Percentiles rank a stretch among this genome's conserved stretches.
Evolutionary conservation across 2,329 filamentous ascomycete genomes (phyloP).

Genomic region (Cercospora citrullina): DNA sequence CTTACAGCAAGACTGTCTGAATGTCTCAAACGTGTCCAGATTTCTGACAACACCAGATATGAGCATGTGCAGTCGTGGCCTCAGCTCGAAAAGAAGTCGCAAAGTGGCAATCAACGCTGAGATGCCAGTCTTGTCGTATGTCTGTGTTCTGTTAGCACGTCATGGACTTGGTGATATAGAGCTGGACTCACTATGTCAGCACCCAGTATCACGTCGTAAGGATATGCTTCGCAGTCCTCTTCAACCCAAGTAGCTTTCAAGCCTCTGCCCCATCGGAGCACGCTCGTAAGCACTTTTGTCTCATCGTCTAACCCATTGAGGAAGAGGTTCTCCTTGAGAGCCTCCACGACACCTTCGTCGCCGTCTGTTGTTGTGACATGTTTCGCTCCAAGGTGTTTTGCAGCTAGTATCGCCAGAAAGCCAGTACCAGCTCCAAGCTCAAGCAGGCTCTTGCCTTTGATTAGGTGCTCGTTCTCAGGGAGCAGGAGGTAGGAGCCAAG

Average conservation of each 20-base stretch:
- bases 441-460: slow-evolving; percentile 60
- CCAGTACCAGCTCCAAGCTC: slow-evolving; percentile 78
- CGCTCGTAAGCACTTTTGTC: slow-evolving; percentile 50
- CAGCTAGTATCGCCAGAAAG: slow-evolving; percentile 71
- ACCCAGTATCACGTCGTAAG: slow-evolving; percentile 65
- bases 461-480: slow-evolving; percentile 46
- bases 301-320: slow-evolving; percentile 64
- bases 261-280: slow-evolving; percentile 65
- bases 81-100: slow-evolving; percentile 59
- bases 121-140: slow-evolving; percentile 67
- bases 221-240: slow-evolving; percentile 48
- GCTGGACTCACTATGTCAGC: slow-evolving; percentile 63
- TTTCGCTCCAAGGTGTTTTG: slow-evolving; percentile 61
- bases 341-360: slow-evolving; percentile 68
- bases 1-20: slow-evolving; percentile 59
- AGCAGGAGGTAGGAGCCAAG: slow-evolving; percentile 67
- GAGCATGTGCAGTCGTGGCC: slow-evolving; percentile 59
- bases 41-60: slow-evolving; percentile 73
- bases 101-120: slow-evolving; percentile 66
- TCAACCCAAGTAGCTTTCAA: slow-evolving; percentile 60
- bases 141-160: slow-evolving; percentile 47
- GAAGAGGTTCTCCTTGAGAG: slow-evolving; percentile 66
- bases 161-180: neutral
- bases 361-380: slow-evolving; percentile 72
- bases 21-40: slow-evolving; percentile 64